Percentiles rank a stretch among this genome's conserved stretches.
Conservation (phyloP, 352 stramenopile genomes). For the Globisporangium sylvaticum region DNA sequence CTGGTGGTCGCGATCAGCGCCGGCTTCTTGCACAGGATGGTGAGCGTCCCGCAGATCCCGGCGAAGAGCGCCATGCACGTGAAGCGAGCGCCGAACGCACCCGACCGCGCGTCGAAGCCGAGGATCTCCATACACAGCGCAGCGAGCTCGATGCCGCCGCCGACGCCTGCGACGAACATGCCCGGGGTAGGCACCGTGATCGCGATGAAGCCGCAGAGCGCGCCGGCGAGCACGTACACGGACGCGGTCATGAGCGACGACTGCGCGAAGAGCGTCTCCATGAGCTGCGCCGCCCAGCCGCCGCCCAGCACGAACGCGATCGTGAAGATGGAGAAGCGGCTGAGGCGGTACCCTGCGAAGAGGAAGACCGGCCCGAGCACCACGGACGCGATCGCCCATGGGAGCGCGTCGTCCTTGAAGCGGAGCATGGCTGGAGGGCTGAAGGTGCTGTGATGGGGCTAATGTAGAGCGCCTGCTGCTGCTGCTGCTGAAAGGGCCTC, state of each 20-base stretch:
- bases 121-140: background rate
- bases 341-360: background rate
- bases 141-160: background rate
- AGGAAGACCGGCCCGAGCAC: background rate
- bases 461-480: too few species aligned
- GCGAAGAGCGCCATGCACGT: background rate
- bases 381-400: background rate
- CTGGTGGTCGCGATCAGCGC: background rate
- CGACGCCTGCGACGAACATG: background rate
- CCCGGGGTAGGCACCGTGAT: background rate
- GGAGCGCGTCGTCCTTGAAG: background rate
- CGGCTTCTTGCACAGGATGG: background rate
- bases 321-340: background rate
- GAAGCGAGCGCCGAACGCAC: background rate
- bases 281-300: background rate
- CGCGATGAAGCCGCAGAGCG: background rate
- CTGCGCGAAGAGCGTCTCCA: background rate
- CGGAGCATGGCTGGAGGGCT: background rate
- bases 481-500: background rate
- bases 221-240: background rate
- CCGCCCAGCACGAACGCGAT: background rate
- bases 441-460: background rate
- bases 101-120: background rate
- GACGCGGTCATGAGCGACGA: background rate
- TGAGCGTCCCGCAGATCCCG: background rate